A percentile compares a stretch with the other conserved stretches of the same genome.
These are phyloP conservation scores for Prinsepia uniflora DNA, from an alignment of 306 rosid species.

Conservation along the genomic window DNA sequence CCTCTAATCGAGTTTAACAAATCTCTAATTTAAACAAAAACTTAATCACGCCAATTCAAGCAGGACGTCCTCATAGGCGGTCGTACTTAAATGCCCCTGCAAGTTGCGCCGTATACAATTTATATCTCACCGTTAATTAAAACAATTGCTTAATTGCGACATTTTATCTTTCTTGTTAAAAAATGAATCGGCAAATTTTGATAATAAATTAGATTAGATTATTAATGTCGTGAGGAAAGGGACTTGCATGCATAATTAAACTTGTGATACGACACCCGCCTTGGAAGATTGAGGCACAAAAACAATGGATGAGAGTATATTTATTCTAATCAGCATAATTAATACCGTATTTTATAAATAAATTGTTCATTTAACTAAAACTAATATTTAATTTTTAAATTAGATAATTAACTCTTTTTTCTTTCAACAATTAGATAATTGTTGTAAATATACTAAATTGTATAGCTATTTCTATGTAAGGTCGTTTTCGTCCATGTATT, in stretches of 20 bases:
- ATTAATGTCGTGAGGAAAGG: not conserved
- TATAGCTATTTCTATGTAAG: too few species aligned
- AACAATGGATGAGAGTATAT: not conserved
- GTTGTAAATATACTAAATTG: too few species aligned
- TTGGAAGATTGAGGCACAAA: not conserved
- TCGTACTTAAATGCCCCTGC: too few species aligned
- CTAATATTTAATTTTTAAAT: too few species aligned
- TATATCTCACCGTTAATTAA: conserved; percentile 1
- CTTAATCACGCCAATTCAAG: not conserved
- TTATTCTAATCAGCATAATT: too few species aligned
- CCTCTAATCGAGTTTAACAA: not conserved
- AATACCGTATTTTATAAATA: too few species aligned
- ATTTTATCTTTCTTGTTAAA: not conserved
- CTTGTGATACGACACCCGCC: not conserved
- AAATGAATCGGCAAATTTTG: not conserved
- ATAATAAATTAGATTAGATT: not conserved
- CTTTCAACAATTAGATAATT: too few species aligned
- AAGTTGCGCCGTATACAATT: too few species aligned
- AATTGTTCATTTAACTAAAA: too few species aligned
- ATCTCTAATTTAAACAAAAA: not conserved
- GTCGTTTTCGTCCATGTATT: too few species aligned
- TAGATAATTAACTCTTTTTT: too few species aligned
- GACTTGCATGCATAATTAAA: not conserved
- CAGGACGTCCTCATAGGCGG: not conserved
- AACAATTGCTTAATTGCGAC: not conserved